These are phyloP conservation scores for Entomortierella chlamydospora DNA, from an alignment of 192 early-diverging fungal genomes.

Conservation along the genomic window DNA sequence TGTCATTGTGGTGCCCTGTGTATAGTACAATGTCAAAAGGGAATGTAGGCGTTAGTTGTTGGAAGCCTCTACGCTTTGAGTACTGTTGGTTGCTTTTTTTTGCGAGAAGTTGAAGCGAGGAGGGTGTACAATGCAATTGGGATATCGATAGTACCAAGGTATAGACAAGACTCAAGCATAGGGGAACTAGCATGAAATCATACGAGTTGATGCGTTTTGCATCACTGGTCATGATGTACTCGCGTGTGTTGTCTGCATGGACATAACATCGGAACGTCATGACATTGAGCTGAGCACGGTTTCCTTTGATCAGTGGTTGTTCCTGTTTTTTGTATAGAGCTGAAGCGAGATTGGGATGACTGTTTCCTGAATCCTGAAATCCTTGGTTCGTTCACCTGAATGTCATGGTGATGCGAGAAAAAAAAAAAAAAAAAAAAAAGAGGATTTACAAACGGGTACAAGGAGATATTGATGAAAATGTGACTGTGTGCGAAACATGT, in stretches of 20 bases:
- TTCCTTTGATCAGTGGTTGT: no score
- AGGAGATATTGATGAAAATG: no score
- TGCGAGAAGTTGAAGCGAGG: no score
- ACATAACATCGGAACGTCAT: slow-evolving; percentile 57
- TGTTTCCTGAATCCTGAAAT: no score
- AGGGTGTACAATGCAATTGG: no score
- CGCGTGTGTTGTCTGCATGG: slow-evolving; percentile 60
- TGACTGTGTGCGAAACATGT: no score
- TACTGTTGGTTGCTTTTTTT: background rate
- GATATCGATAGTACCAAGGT: slow-evolving; percentile 10
- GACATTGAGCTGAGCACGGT: slow-evolving; percentile 1
- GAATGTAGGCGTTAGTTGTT: background rate
- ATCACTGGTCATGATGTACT: slow-evolving; percentile 59
- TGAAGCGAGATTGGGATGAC: no score
- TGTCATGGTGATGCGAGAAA: no score
- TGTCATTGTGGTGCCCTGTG: slow-evolving; percentile 25
- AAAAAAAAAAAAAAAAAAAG: no score
- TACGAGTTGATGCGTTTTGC: slow-evolving; percentile 48
- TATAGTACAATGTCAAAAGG: background rate
- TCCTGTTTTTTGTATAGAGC: background rate
- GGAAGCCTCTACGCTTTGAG: no score
- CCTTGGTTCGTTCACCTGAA: no score
- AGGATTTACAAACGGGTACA: no score
- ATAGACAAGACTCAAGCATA: slow-evolving; percentile 26
- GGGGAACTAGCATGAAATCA: slow-evolving; percentile 28